Conservation (phyloP, 306 rosid species). For the Prunus persica region Prunus_persica_NCBIv2 NC_034012.1:13822501-13823000, state of each 20-base stretch:
- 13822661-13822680: background rate
- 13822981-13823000: too few relatives aligned
- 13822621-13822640: background rate
- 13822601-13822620: background rate
- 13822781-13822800: background rate
- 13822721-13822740: background rate
- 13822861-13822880: too few relatives aligned
- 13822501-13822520: too few relatives aligned
- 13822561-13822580: background rate
- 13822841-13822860: too few relatives aligned
- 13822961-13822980: too few relatives aligned
- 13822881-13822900: too few relatives aligned
- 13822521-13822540: background rate
- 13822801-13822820: background rate
- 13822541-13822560: background rate
- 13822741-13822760: background rate
- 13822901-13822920: too few relatives aligned
- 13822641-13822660: background rate
- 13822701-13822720: background rate
- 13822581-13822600: background rate
- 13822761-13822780: background rate
- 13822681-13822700: background rate
- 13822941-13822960: too few relatives aligned
- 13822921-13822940: too few relatives aligned
- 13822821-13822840: too few relatives aligned